Evolutionary conservation across 2,329 filamentous ascomycete species (phyloP).

Genomic region (Aspergillus niger): DNA sequence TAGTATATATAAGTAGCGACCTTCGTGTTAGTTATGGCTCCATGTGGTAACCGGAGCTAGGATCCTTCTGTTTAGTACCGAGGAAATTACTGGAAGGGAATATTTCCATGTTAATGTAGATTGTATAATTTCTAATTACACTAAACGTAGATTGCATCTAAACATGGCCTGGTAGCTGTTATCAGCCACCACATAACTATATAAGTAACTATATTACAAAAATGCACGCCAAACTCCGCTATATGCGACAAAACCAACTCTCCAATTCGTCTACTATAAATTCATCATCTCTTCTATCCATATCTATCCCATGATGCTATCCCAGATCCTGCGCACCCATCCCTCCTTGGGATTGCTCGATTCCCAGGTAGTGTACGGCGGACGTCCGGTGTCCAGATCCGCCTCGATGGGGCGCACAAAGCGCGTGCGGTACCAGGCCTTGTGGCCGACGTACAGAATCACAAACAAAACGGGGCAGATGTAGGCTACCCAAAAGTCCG

Average conservation of each 20-base stretch:
- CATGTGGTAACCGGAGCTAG: no score
- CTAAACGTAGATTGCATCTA: no score
- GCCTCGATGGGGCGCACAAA: constrained; percentile 42
- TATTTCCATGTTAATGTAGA: no score
- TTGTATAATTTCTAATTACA: no score
- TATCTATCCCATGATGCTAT: constrained; percentile 5
- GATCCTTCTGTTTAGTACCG: no score
- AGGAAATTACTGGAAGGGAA: no score
- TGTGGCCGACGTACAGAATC: constrained; percentile 62
- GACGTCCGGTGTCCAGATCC: constrained; percentile 45
- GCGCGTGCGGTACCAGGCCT: constrained; percentile 41
- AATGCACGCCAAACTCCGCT: neutral
- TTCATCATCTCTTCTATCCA: neutral
- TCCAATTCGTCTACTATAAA: neutral
- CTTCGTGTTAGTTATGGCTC: no score
- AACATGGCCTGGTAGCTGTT: no score
- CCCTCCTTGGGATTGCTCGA: constrained; percentile 28
- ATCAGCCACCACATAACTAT: neutral
- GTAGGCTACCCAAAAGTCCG: constrained; percentile 65
- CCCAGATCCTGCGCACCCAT: constrained; percentile 21
- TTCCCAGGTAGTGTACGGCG: constrained; percentile 32
- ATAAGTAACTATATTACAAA: neutral
- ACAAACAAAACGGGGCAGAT: constrained; percentile 65
- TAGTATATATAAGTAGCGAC: no score
- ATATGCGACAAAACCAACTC: neutral